phyloP scores from a whole-genome alignment of 2,329 filamentous ascomycete genomes.

The Botryotinia convoluta region DNA sequence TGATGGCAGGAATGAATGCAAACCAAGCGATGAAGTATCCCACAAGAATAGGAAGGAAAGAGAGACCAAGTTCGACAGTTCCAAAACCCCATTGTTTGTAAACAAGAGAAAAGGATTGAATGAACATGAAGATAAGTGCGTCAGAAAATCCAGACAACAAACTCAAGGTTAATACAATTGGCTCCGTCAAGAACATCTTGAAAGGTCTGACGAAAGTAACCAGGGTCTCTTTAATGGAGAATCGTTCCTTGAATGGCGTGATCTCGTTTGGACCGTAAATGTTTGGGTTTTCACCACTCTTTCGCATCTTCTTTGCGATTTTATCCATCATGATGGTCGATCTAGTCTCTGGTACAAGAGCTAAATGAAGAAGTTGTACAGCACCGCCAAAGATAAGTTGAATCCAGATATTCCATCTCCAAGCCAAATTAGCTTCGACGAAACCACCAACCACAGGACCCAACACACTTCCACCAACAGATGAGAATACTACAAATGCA shows the following conservation, averaged over 20 bases:
- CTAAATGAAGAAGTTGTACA: slow-evolving; percentile 64
- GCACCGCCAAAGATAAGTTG: slow-evolving; percentile 74
- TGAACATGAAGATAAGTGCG: slow-evolving; percentile 74
- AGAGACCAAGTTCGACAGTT: slow-evolving; percentile 54
- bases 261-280: slow-evolving; percentile 74
- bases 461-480: slow-evolving; percentile 72
- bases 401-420: slow-evolving; percentile 82
- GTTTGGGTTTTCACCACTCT: slow-evolving; percentile 52
- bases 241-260: slow-evolving; percentile 55
- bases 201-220: slow-evolving; percentile 63
- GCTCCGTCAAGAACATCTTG: slow-evolving; percentile 70
- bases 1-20: slow-evolving; percentile 57
- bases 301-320: slow-evolving; percentile 72
- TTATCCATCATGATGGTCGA: slow-evolving; percentile 74
- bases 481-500: slow-evolving; percentile 74
- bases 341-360: slow-evolving; percentile 75
- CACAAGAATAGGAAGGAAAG: slow-evolving; percentile 64
- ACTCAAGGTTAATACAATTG: slow-evolving; percentile 68
- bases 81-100: slow-evolving; percentile 66
- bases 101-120: slow-evolving; percentile 67
- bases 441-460: slow-evolving; percentile 80
- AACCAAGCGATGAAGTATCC: slow-evolving; percentile 64
- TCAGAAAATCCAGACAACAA: slow-evolving; percentile 71
- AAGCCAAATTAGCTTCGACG: slow-evolving; percentile 62
- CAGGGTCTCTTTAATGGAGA: slow-evolving; percentile 56